phyloP scores from a whole-genome alignment of 2,329 filamentous ascomycete genomes.

The Botrytis galanthina region DNA sequence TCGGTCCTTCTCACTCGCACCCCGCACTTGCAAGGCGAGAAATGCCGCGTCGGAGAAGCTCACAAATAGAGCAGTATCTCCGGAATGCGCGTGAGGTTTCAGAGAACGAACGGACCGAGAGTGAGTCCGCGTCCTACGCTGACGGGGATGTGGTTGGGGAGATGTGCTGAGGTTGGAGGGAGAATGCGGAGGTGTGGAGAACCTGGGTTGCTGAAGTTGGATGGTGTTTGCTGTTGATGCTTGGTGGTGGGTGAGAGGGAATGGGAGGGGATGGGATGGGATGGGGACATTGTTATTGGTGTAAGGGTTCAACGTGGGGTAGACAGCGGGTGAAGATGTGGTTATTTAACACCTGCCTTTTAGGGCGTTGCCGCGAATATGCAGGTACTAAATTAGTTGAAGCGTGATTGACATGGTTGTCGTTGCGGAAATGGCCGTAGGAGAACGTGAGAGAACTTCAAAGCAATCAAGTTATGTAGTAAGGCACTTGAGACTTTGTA shows the following conservation, averaged over 20 bases:
- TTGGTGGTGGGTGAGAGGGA: not conserved
- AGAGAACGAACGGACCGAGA: not conserved
- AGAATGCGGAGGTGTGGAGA: not conserved
- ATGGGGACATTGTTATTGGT: not conserved
- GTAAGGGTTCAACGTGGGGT: not conserved
- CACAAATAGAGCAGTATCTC: not conserved
- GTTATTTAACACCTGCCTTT: not conserved
- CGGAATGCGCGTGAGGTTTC: not conserved
- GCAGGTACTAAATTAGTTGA: not conserved
- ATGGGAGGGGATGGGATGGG: not conserved
- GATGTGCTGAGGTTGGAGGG: not conserved
- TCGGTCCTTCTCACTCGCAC: not conserved
- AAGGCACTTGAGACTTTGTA: not conserved
- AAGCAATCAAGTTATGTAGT: not conserved
- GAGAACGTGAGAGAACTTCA: not conserved
- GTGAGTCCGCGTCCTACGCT: not conserved
- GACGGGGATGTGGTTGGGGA: too few species aligned
- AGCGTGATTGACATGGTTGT: not conserved
- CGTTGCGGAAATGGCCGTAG: not conserved
- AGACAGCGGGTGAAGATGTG: not conserved
- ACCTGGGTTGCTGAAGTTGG: not conserved
- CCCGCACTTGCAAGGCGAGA: not conserved
- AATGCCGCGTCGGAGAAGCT: not conserved
- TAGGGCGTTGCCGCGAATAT: not conserved
- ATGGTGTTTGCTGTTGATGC: not conserved